Evolutionary conservation across 73 alveolate species (phyloP).

Genomic region (Tetrahymena elliotti): DNA sequence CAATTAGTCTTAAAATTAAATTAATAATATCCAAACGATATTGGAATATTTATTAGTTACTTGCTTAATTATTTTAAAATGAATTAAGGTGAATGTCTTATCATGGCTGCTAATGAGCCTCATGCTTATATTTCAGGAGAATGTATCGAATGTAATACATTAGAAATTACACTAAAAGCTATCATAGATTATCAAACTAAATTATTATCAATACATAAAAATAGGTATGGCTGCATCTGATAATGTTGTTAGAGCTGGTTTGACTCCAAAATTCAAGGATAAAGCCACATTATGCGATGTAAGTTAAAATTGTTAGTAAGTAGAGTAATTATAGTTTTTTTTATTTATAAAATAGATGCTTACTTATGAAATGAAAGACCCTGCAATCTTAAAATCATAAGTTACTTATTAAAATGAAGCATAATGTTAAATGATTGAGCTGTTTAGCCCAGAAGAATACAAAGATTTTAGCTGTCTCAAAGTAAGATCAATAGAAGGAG

Average conservation of each 20-base stretch:
- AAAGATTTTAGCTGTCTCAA: not conserved
- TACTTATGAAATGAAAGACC: not conserved
- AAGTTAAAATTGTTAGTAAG: too few relatives aligned
- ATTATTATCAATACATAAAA: not conserved
- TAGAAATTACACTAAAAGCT: not conserved
- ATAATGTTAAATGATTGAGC: not conserved
- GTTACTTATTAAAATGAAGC: not conserved
- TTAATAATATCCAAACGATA: constrained; percentile 69
- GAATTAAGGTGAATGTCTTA: constrained; percentile 85
- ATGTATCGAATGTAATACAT: constrained; percentile 71
- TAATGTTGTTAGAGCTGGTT: constrained; percentile 98
- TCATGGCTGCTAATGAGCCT: constrained; percentile 88
- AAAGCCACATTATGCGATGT: not conserved
- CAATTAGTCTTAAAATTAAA: constrained; percentile 28
- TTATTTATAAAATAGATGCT: too few relatives aligned
- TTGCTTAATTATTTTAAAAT: constrained; percentile 81
- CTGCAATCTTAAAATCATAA: not conserved
- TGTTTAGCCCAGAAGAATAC: not conserved
- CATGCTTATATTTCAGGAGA: constrained; percentile 98
- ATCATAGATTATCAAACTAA: not conserved
- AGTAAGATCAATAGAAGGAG: not conserved
- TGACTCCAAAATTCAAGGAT: constrained; percentile 93
- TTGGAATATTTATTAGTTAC: constrained; percentile 86
- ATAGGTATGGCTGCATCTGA: constrained; percentile 92
- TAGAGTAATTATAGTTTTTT: too few relatives aligned